Percentiles rank a stretch among this genome's conserved stretches.
Conservation (phyloP, 2,329 filamentous ascomycete genomes). For the Trichoderma pleuroti region DNA sequence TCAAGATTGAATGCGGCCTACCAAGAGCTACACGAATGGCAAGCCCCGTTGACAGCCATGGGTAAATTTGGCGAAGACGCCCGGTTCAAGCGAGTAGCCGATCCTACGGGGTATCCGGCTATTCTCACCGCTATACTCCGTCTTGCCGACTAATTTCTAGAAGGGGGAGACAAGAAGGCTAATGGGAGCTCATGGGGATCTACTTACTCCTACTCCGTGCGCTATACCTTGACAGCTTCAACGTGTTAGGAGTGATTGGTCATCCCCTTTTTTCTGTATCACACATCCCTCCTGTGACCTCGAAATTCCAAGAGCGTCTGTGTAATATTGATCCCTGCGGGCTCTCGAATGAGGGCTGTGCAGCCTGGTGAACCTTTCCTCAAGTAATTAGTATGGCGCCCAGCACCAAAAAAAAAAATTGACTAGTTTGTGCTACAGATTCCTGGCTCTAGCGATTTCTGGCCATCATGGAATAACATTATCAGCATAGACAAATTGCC, state of each 20-base stretch:
- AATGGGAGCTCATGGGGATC: neutral
- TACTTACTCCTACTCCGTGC: neutral
- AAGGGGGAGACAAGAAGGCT: neutral
- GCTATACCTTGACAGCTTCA: neutral
- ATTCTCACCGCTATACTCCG: neutral
- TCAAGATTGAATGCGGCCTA: neutral
- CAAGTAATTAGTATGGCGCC: neutral
- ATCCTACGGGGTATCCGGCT: neutral
- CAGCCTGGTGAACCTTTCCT: neutral
- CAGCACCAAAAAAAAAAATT: neutral
- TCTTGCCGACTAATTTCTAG: neutral
- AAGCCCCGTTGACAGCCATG: neutral
- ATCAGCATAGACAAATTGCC: too few species aligned
- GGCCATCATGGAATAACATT: too few species aligned
- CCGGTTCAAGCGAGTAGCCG: neutral
- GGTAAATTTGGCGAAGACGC: neutral
- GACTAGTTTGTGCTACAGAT: too few species aligned
- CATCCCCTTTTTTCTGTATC: neutral
- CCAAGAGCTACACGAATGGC: neutral
- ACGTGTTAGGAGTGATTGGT: neutral
- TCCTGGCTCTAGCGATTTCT: too few species aligned
- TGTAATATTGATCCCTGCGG: neutral
- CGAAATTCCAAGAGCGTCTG: neutral
- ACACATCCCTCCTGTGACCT: neutral
- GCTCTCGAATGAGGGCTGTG: neutral